These are phyloP conservation scores for Piper longum DNA, from an alignment of 164 flowering plant species.

Conservation along the genomic window DNA sequence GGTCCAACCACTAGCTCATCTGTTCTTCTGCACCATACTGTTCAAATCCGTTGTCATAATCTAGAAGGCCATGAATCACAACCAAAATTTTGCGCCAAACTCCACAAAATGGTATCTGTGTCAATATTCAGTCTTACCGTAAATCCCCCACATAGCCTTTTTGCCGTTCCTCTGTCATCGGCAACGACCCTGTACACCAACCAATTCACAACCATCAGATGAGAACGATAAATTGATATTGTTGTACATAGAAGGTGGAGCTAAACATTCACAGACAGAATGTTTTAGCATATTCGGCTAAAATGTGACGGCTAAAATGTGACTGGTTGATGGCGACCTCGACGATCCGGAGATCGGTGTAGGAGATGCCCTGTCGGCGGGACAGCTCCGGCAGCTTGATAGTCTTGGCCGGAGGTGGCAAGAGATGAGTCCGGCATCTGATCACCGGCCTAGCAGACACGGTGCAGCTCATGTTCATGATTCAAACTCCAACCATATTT, in stretches of 20 bases:
- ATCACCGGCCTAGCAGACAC: not conserved
- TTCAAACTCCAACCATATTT: not conserved
- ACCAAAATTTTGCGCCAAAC: not conserved
- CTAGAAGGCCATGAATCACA: not conserved
- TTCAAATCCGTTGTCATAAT: not conserved
- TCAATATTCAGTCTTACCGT: slow-evolving; percentile 25
- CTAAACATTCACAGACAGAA: slow-evolving; percentile 43
- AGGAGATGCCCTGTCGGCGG: slow-evolving; percentile 20
- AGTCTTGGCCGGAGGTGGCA: not conserved
- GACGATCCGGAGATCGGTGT: slow-evolving; percentile 19
- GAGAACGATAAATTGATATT: not conserved
- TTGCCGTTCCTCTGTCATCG: slow-evolving; percentile 63
- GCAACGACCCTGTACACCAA: slow-evolving; percentile 35
- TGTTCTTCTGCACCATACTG: slow-evolving; percentile 83
- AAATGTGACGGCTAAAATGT: slow-evolving; percentile 30
- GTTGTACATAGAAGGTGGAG: not conserved
- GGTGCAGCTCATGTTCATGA: not conserved
- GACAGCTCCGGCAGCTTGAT: slow-evolving; percentile 12
- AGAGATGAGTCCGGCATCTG: slow-evolving; percentile 6
- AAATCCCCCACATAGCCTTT: slow-evolving; percentile 78
- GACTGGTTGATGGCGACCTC: slow-evolving; percentile 44
- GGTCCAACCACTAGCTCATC: slow-evolving; percentile 85
- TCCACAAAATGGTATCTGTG: not conserved
- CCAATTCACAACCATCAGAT: not conserved
- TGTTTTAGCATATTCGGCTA: slow-evolving; percentile 72